Conservation (phyloP, 2,329 filamentous ascomycete species). For the Cladobotryum mycophilum region DNA sequence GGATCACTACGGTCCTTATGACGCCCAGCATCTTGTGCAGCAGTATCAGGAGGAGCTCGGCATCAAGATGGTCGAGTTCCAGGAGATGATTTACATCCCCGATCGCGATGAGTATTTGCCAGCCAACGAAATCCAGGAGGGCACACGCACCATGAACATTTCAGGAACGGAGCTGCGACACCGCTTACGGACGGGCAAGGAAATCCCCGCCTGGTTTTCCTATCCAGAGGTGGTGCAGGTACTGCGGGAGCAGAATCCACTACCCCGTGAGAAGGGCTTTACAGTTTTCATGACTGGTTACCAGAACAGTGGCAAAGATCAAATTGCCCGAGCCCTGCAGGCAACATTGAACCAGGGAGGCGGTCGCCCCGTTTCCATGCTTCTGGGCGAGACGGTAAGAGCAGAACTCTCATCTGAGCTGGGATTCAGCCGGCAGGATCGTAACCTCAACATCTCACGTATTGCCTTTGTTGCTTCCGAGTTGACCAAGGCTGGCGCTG, state of each 20-base stretch:
- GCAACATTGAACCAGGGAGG: slow-evolving; percentile 98
- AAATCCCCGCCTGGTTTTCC: slow-evolving; percentile 99
- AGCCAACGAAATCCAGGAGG: slow-evolving; percentile 79
- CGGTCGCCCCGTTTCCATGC: slow-evolving; percentile 85
- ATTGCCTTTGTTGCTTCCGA: slow-evolving; percentile 96
- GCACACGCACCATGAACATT: slow-evolving; percentile 81
- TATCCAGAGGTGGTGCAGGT: slow-evolving; percentile 98
- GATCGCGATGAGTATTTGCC: slow-evolving; percentile 96
- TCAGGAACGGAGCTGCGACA: slow-evolving; percentile 86
- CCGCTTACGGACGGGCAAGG: slow-evolving; percentile 82
- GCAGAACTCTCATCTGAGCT: slow-evolving; percentile 90
- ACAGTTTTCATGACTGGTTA: slow-evolving; percentile 97
- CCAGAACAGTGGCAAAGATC: slow-evolving; percentile 95
- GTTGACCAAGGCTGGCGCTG: slow-evolving; percentile 85
- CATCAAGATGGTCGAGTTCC: slow-evolving; percentile 98
- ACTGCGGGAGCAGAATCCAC: slow-evolving; percentile 90
- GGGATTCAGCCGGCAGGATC: slow-evolving; percentile 88
- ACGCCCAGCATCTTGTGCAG: slow-evolving; percentile 92
- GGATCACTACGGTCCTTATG: slow-evolving; percentile 97
- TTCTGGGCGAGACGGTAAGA: slow-evolving; percentile 93
- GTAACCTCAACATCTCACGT: slow-evolving; percentile 88
- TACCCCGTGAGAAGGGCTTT: slow-evolving; percentile 88
- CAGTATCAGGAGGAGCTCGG: slow-evolving; percentile 95
- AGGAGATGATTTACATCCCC: slow-evolving; percentile 98
- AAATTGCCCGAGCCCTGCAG: slow-evolving; percentile 90